Base-by-base conservation (phyloP, 2,329 filamentous ascomycete species). In the Diaporthe citriasiana region DNA sequence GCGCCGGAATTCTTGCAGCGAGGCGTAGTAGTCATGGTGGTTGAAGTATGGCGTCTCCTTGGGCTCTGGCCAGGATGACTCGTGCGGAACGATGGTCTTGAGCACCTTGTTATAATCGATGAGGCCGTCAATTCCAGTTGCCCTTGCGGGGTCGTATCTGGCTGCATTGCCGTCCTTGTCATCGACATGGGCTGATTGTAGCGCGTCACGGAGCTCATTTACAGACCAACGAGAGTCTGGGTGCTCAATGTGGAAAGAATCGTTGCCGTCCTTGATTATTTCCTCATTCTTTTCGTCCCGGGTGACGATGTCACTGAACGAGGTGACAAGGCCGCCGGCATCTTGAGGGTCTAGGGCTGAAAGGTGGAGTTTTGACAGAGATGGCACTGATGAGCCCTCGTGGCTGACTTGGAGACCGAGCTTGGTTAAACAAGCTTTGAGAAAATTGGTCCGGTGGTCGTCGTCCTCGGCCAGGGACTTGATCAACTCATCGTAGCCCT, bases 31-130 rank as follows among this genome's bases (percentile, higher is more conserved):
- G 1, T 92, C 87, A 73, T 92, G 85, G 80, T 98, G 95, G 78
- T 97, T 94, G 84, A 98, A 98, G 78, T 92, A 92, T 0, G 95
- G 95, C 0, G 95, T 98, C 69, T 93, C 88, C 79, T 93, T 93
- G 4, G 87, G 87, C 8, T 90, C 87, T 0, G 96, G 95, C 76
- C 92, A 89, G 1, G 84, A 84, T 4, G 87, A 85, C 51, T 94
- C 91, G 78, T 98, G 94, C 0, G 93, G 86, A 7, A 95, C 86
- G 30, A 99, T 87, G 22, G 86, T 89, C 83, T 98, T 98, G 65
- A 92, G 84, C 38, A 96, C 84, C 53, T 90, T 87, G 77, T 91
- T 90, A 85, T 96, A 95, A 81, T 97, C 94, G 77, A 93, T 82
- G 76, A 94, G 91, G 77, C 90, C 91, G 73, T 92, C 88, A 35